A percentile compares a stretch with the other conserved stretches of the same genome.
phyloP scores from a whole-genome alignment of 2,329 filamentous ascomycete species.

The Cercospora sojina region DNA sequence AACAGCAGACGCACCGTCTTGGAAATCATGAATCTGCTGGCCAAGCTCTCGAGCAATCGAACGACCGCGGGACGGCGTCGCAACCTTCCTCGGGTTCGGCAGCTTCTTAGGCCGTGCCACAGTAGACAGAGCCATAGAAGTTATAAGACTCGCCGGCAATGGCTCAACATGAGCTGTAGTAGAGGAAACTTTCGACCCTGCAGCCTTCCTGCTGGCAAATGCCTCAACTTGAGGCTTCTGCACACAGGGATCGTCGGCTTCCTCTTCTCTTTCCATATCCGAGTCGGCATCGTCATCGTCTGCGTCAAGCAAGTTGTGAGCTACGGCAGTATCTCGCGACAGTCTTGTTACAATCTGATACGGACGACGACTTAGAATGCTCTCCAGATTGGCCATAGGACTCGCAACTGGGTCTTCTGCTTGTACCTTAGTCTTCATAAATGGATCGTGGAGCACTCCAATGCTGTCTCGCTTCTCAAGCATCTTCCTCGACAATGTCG shows the following conservation, averaged over 20 bases:
- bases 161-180: not conserved
- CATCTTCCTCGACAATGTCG: slow-evolving; percentile 10
- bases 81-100: not conserved
- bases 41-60: not conserved
- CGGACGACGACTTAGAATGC: not conserved
- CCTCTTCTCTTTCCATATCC: not conserved
- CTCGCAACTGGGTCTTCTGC: not conserved
- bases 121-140: not conserved
- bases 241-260: not conserved
- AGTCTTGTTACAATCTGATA: not conserved
- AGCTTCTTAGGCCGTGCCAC: not conserved
- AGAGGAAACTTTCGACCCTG: not conserved
- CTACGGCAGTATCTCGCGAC: not conserved
- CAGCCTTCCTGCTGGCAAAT: not conserved
- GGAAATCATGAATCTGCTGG: not conserved
- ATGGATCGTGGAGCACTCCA: slow-evolving; percentile 4
- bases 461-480: slow-evolving; percentile 18
- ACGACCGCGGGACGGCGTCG: not conserved
- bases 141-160: not conserved
- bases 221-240: not conserved
- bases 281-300: not conserved
- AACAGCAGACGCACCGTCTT: not conserved
- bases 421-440: not conserved
- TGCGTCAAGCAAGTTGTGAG: not conserved
- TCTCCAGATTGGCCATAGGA: not conserved